phyloP scores from a whole-genome alignment of 768 basidiomycete genomes.

The Trichaptum fuscoviolaceum region DNA sequence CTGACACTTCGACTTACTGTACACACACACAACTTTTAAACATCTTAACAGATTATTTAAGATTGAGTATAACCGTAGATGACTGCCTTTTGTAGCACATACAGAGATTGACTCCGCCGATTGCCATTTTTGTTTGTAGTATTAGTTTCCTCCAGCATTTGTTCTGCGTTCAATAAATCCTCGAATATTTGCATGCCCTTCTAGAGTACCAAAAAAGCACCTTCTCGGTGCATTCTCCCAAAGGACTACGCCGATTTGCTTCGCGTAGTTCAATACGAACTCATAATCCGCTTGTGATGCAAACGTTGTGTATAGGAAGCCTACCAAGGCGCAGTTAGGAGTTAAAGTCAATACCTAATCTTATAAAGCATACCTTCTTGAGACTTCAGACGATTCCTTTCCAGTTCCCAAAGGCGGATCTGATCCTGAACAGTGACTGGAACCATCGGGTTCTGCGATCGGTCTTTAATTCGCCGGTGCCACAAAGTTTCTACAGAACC shows the following conservation, averaged over 20 bases:
- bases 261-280: conserved; percentile 80
- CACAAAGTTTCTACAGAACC: conserved; percentile 3
- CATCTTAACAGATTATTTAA: background rate
- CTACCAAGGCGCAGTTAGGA: conserved; percentile 32
- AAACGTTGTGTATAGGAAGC: conserved; percentile 86
- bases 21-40: background rate
- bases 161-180: conserved; percentile 75
- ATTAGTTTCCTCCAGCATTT: conserved; percentile 34
- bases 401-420: conserved; percentile 95
- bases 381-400: conserved; percentile 85
- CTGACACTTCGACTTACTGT: background rate
- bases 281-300: conserved; percentile 84
- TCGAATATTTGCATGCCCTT: conserved; percentile 73
- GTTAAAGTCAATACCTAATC: background rate
- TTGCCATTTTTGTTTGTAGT: conserved; percentile 44
- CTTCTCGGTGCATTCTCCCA: conserved; percentile 75
- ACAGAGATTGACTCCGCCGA: conserved; percentile 37
- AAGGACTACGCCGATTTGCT: conserved; percentile 71
- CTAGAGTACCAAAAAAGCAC: conserved; percentile 78
- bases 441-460: conserved; percentile 74
- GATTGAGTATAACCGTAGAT: background rate
- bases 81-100: background rate
- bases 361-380: conserved; percentile 59
- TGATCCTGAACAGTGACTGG: conserved; percentile 99
- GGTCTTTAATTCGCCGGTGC: background rate